Evolutionary conservation across 2,329 filamentous ascomycete species (phyloP), one percentile per base, ranked within the genome.

Genomic region (Didymella pomorum): DNA sequence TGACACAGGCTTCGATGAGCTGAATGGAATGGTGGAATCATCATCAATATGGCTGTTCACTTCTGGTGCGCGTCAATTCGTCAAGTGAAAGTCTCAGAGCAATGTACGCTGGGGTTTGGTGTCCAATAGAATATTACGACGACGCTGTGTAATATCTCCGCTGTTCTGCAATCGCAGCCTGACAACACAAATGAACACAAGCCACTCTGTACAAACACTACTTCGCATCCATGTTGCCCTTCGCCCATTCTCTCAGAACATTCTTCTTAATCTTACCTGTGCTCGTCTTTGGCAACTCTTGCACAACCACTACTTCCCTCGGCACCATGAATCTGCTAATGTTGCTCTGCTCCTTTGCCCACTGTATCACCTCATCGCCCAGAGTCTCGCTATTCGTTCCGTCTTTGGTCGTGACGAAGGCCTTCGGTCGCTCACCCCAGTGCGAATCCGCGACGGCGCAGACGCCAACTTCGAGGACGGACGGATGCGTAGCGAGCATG

Each of bases 231-330:
- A 78, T 74, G 14, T 72, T 77, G 39, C 84, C 84, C 73, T 86
- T 91, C 2, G 90, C 91, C 94, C 93, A 97, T 67, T 92, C 89
- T 60, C 95, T 82, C 54, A 99, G 78, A 7, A 96, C 86, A 71
- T 97, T 98, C 86, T 99, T 99, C 84, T 92, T 89, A 60, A 98
- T 84, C 84, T 99, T 99, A 3, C 95, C 95, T 0, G 95, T 99
- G 76, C 91, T 95, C 26, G 95, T 99, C 85, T 99, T 99, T 10
- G 95, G 95, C 64, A 99, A 81, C 76, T 97, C 93, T 6, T 80
- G 66, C n/a, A 99, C 86, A 42, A 98, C 81, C 76, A 96, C 91
- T 0, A 89, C 85, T 76, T 89, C 87, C 49, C 83, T 80, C 12
- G 86, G 87, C 43, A 89, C 88, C 95, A 98, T 98, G 74, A 97